These are phyloP conservation scores for Candida fluviatilis DNA, from an alignment of 805 yeast genomes.

Conservation along the genomic window DNA sequence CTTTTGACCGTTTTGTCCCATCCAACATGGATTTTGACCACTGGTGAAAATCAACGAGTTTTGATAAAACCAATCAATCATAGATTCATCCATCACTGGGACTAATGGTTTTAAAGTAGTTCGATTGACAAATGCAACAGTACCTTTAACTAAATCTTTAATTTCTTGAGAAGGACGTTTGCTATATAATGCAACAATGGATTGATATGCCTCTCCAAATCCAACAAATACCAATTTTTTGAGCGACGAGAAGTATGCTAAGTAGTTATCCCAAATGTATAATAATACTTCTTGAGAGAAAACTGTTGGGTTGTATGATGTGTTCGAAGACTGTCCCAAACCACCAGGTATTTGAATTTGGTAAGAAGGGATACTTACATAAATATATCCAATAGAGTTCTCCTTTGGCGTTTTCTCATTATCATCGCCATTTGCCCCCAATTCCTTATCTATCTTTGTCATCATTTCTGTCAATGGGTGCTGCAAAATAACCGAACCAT, in stretches of 20 bases:
- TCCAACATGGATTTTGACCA: slow-evolving; percentile 78
- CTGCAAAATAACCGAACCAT: slow-evolving; percentile 71
- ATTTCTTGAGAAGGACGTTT: slow-evolving; percentile 61
- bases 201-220: slow-evolving; percentile 83
- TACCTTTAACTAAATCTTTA: slow-evolving; percentile 59
- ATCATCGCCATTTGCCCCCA: slow-evolving; percentile 8
- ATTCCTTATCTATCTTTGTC: slow-evolving; percentile 46
- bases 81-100: slow-evolving; percentile 82
- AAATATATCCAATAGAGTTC: slow-evolving; percentile 65
- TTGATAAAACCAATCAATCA: slow-evolving; percentile 88
- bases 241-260: slow-evolving; percentile 64
- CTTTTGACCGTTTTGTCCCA: slow-evolving; percentile 26
- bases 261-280: slow-evolving; percentile 87
- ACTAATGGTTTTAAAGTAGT: slow-evolving; percentile 72
- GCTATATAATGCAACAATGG: slow-evolving; percentile 82
- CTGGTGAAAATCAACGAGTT: slow-evolving; percentile 82
- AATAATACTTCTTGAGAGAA: slow-evolving; percentile 74
- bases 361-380: slow-evolving; percentile 71
- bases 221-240: slow-evolving; percentile 77
- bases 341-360: slow-evolving; percentile 25
- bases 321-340: slow-evolving; percentile 28
- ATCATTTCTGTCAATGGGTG: slow-evolving; percentile 61
- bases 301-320: slow-evolving; percentile 52
- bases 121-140: slow-evolving; percentile 65
- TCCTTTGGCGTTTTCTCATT: slow-evolving; percentile 9